Evolutionary conservation across 2,329 filamentous ascomycete genomes (phyloP), one percentile per base, ranked within the genome.

Genomic region (Talaromyces sp.): DNA sequence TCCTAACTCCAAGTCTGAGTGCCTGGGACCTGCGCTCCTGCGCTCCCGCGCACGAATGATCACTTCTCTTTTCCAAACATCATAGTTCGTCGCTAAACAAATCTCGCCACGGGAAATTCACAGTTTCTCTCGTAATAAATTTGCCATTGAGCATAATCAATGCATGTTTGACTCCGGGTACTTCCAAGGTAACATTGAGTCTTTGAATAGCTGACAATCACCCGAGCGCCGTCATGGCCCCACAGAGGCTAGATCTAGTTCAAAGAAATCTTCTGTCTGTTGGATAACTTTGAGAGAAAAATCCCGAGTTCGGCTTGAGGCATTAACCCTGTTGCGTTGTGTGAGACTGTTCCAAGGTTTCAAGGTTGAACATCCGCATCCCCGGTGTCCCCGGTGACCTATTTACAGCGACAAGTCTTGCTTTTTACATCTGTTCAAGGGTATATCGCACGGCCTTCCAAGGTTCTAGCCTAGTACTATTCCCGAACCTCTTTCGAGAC

Each of bases 401-500:
- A 27, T 27, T 27, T 27, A 27, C 24, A 27, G 4, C 4, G 5
- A 9, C 24, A 9, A 9, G 24, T 9, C 24, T 27, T 27, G 24
- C 24, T 27, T 27, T 27, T 5, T 27, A 27, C 24, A 27, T 27
- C 24, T 27, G 4, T 27, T 9, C 24, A 5, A 5, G 24, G 24
- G 9, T 27, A 27, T 5, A 9, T 5, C 9, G 9, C 24, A 27
- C 24, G 24, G 24, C 5, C 24, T 27, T 27, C 24, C n/a, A n/a
- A n/a, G n/a, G n/a, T n/a, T n/a, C 4, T 27, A 27, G 24, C 9
- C 24, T 9, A 27, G 9, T 27, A 27, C n/a, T n/a, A n/a, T 5
- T 5, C 24, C 24, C 24, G 9, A 8, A 42, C 14, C 36, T 39
- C 52, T 56, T 44, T 51, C 54, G 45, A 48, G 45, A 60, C 56